Percentiles rank a stretch among this genome's conserved stretches.
Conservation (phyloP, 768 basidiomycete species). For the Aureoboletus auriporus region DNA sequence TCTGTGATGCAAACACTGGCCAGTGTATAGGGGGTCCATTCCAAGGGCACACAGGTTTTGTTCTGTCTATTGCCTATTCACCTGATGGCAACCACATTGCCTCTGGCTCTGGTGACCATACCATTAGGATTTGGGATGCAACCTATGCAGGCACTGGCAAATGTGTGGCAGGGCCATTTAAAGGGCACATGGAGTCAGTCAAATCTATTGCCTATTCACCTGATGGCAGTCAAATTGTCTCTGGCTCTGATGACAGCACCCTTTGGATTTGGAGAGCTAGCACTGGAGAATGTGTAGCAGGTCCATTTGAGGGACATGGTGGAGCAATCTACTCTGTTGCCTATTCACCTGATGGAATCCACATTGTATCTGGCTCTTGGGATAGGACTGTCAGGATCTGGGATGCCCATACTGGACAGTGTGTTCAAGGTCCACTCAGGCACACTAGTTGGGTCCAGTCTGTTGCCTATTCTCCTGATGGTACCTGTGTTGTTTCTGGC, state of each 20-base stretch:
- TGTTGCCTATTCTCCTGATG: constrained; percentile 25
- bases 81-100: constrained; percentile 19
- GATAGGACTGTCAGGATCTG: constrained; percentile 19
- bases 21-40: constrained; percentile 16
- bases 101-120: constrained; percentile 13
- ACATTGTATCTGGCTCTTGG: constrained; percentile 14
- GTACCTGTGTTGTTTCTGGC: constrained; percentile 21
- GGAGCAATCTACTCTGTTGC: neutral
- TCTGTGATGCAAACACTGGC: constrained; percentile 20
- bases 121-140: constrained; percentile 16
- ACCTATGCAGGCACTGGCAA: constrained; percentile 3
- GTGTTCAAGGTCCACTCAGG: constrained; percentile 5
- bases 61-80: constrained; percentile 15
- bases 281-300: constrained; percentile 6
- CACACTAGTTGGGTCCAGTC: constrained; percentile 7
- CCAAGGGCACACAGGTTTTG: constrained; percentile 1
- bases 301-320: constrained; percentile 7
- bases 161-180: neutral
- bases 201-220: constrained; percentile 10
- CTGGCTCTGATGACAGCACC: constrained; percentile 1
- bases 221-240: constrained; percentile 12
- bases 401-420: constrained; percentile 10
- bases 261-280: constrained; percentile 15
- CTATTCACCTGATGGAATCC: constrained; percentile 21
- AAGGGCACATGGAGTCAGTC: neutral